Base-by-base conservation (phyloP, 1,284 basidiomycete genomes). In the Wolfiporia cocos region DNA sequence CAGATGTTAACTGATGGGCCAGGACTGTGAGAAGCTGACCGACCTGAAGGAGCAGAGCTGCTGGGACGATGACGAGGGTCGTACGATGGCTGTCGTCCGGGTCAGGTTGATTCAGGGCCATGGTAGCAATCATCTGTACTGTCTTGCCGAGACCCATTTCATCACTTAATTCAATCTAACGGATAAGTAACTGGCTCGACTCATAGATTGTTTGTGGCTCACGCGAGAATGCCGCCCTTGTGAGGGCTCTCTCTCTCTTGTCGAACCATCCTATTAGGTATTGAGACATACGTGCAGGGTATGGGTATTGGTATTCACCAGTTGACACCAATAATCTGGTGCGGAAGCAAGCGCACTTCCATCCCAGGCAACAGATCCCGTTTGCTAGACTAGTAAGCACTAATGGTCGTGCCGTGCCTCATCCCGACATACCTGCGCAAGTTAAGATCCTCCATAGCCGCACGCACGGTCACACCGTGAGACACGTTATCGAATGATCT, bases 121-220 rank as follows among this genome's bases (percentile, higher is more conserved):
- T 84, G 0, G 76, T 77, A 1, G 80, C 82, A 45, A 86, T 84
- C 77, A 82, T 82, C 55, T 85, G 81, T 6, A 84, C 75, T 7
- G 79, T 83, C 63, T 81, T 81, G 4, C 86, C 86, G 34, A 90
- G 73, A 63, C 87, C 89, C 92, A 96, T 94, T 58, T 96, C 92
- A 60, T 96, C 92, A 12, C 77, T 80, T 42, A 37, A n/a, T n/a
- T n/a, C n/a, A n/a, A n/a, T n/a, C n/a, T n/a, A n/a, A n/a, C n/a
- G n/a, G n/a, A n/a, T n/a, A n/a, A n/a, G n/a, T n/a, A n/a, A n/a
- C n/a, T n/a, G n/a, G n/a, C n/a, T n/a, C n/a, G n/a, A n/a, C n/a
- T n/a, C n/a, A n/a, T n/a, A n/a, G n/a, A n/a, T n/a, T n/a, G n/a
- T n/a, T n/a, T n/a, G 18, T 20, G 10, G 43, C 74, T 48, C 46